Evolutionary conservation across 805 yeast genomes (phyloP).

Genomic region (Candida glaebosa): DNA sequence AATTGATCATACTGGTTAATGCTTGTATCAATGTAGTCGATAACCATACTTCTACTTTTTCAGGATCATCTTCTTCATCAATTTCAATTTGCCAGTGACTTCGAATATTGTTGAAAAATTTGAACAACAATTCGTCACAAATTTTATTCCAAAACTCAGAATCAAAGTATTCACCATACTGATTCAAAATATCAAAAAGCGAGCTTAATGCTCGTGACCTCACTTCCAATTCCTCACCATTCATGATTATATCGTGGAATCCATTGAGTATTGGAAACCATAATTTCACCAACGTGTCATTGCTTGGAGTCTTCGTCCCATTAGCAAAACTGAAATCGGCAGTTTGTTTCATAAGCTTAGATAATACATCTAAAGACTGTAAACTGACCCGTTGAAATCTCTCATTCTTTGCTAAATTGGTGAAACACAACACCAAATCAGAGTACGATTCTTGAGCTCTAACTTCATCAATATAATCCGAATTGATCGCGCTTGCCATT

Average conservation of each 20-base stretch:
- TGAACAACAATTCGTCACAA: slow-evolving; percentile 77
- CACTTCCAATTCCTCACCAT: slow-evolving; percentile 91
- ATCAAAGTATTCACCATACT: slow-evolving; percentile 75
- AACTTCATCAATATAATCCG: slow-evolving; percentile 59
- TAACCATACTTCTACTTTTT: slow-evolving; percentile 91
- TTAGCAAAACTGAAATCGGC: slow-evolving; percentile 40
- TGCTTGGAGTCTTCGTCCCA: slow-evolving; percentile 13
- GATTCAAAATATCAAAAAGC: slow-evolving; percentile 76
- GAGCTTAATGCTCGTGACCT: slow-evolving; percentile 82
- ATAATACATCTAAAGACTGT: slow-evolving; percentile 74
- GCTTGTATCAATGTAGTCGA: slow-evolving; percentile 97
- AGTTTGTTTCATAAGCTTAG: slow-evolving; percentile 55
- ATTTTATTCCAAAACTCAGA: slow-evolving; percentile 77
- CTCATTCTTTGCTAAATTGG: slow-evolving; percentile 80
- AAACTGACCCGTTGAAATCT: slow-evolving; percentile 76
- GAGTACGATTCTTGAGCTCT: slow-evolving; percentile 64
- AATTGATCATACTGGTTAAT: slow-evolving; percentile 76
- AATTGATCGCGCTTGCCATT: slow-evolving; percentile 58
- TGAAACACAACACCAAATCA: slow-evolving; percentile 70
- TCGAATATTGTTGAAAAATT: slow-evolving; percentile 79
- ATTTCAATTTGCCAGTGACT: slow-evolving; percentile 62
- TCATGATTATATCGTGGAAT: slow-evolving; percentile 86
- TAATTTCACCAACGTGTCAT: slow-evolving; percentile 46
- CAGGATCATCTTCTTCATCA: slow-evolving; percentile 64
- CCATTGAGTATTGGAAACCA: slow-evolving; percentile 89